Evolutionary conservation across 495 filamentous ascomycete genomes (phyloP).

Genomic region (Neurospora tetraspora): DNA sequence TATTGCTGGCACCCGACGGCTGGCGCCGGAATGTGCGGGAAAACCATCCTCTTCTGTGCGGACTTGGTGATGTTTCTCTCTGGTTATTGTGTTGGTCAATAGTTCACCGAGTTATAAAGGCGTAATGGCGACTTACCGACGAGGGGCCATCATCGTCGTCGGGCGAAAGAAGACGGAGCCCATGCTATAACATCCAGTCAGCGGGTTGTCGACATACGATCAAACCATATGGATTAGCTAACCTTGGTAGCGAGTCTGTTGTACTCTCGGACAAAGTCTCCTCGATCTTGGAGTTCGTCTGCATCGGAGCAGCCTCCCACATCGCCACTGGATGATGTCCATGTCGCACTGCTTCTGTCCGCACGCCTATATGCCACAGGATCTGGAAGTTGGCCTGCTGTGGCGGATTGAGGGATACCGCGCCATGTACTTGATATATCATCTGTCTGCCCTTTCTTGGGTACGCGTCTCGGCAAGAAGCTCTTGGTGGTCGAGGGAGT

Average conservation of each 20-base stretch:
- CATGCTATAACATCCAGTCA: slow-evolving; percentile 24
- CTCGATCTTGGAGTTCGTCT: slow-evolving; percentile 32
- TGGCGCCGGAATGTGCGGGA: slow-evolving; percentile 24
- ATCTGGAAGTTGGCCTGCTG: slow-evolving; percentile 13
- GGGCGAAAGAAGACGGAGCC: slow-evolving; percentile 24
- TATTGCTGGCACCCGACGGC: slow-evolving; percentile 13
- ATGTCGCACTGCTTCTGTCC: slow-evolving; percentile 30
- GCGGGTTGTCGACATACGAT: background rate
- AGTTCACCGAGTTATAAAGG: background rate
- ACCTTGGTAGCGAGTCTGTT: slow-evolving; percentile 46
- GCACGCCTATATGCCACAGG: slow-evolving; percentile 5
- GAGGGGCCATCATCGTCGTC: slow-evolving; percentile 15
- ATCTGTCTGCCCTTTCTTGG: background rate
- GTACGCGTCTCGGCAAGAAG: slow-evolving; percentile 1
- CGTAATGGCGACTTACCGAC: slow-evolving; percentile 6
- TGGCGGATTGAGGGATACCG: slow-evolving; percentile 9
- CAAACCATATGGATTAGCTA: background rate
- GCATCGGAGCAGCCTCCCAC: slow-evolving; percentile 21
- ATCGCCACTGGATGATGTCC: slow-evolving; percentile 35
- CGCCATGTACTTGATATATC: background rate
- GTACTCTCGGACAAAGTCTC: slow-evolving; percentile 39
- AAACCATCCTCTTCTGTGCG: slow-evolving; percentile 21
- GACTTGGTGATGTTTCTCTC: background rate
- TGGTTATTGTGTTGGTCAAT: background rate
- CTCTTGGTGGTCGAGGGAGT: slow-evolving; percentile 7